These are phyloP conservation scores for Candida nitratophila DNA, from an alignment of 805 yeast species.

Conservation along the genomic window DNA sequence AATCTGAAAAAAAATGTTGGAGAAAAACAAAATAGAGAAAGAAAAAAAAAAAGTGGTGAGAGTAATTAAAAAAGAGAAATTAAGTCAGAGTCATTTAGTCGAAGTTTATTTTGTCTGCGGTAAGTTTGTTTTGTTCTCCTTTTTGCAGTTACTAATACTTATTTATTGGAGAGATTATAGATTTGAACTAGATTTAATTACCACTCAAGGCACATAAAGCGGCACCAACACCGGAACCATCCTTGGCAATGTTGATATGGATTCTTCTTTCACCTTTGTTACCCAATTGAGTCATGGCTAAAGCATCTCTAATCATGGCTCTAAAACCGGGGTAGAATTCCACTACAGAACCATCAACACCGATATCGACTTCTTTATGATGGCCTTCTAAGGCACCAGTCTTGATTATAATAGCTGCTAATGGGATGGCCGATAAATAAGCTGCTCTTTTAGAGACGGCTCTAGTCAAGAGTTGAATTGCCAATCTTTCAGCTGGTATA, in stretches of 20 bases:
- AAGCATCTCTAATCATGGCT: conserved; percentile 71
- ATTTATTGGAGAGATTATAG: too few species aligned
- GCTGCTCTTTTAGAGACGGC: conserved; percentile 90
- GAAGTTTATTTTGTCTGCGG: too few species aligned
- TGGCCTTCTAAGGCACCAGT: conserved; percentile 56
- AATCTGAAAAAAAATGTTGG: too few species aligned
- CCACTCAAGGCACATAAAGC: conserved; percentile 71
- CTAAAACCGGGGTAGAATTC: conserved; percentile 91
- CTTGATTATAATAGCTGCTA: conserved; percentile 70
- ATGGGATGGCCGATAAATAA: conserved; percentile 77
- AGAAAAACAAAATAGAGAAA: too few species aligned
- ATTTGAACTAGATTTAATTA: too few species aligned
- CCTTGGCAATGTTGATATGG: conserved; percentile 78
- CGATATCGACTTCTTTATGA: conserved; percentile 80
- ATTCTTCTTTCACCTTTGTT: conserved; percentile 69
- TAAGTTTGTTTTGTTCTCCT: too few species aligned
- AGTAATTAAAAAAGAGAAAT: too few species aligned
- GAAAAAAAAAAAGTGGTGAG: too few species aligned
- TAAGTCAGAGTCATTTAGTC: too few species aligned
- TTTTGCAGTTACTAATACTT: too few species aligned
- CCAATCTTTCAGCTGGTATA: conserved; percentile 60
- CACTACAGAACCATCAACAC: conserved; percentile 92
- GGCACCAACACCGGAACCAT: conserved; percentile 97
- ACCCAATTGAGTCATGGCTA: conserved; percentile 63
- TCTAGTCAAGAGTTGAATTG: conserved; percentile 65